Evolutionary conservation across 208 protist genomes (phyloP), one percentile per base, ranked within the genome.

Genomic region (Leishmania mexicana): DNA sequence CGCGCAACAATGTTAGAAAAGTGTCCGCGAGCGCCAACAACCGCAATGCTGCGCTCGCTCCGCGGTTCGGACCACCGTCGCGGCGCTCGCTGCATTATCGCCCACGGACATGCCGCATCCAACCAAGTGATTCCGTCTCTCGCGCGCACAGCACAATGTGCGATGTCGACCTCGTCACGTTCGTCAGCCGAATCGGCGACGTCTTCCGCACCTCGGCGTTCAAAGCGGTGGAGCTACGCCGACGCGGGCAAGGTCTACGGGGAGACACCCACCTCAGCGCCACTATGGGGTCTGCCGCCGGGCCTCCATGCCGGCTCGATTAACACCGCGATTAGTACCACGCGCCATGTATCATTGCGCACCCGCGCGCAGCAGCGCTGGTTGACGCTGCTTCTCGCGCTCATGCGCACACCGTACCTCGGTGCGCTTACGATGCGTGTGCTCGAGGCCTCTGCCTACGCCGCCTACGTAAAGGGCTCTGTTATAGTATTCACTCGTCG

Each of bases 401-500:
- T 84, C 40, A 80, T 90, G 8, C 84, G 81, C 21, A 80, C 68
- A 42, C 84, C 81, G 10, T 76, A 78, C 45, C 42, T 88, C 3
- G 84, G 87, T 8, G 64, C 62, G 21, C 38, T 78, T 35, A 42
- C 78, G 15, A 83, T 86, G 47, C 73, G 81, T 24, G 62, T 84
- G 60, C 75, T 87, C 49, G 82, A 83, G 54, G 73, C 40, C 51
- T 78, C 65, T n/a, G 88, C 92, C 21, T 95, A 95, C 79, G 57
- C 87, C 1, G 79, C 87, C 19, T 95, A 95, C 65, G 74, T 88
- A 51, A 81, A 85, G 38, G 91, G 87, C 51, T 85, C 81, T 17
- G 84, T 91, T 24, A 80, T 70, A 17, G 76, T 95, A 74, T 95
- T 90, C 81, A 92, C 85, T 10, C 88, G 92, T 35, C 77, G 74